Evolutionary conservation across 176 grass and related monocot genomes (phyloP).

Genomic region (Aegilops bicornis): DNA sequence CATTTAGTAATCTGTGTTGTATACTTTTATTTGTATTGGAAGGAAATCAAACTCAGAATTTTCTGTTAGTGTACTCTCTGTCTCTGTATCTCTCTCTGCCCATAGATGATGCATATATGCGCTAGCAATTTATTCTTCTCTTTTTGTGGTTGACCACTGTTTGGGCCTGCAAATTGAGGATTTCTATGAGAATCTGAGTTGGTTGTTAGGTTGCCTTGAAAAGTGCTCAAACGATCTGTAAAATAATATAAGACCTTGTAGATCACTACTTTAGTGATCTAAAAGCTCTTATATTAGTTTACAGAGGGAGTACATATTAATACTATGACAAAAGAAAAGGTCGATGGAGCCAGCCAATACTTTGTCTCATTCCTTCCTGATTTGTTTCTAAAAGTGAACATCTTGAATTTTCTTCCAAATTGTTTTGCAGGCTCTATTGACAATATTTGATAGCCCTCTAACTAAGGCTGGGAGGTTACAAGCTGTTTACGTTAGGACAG

Average conservation of each 20-base stretch:
- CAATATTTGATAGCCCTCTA: conserved; percentile 94
- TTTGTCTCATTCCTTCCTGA: too few relatives aligned
- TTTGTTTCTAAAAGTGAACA: too few relatives aligned
- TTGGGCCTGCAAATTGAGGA: not conserved
- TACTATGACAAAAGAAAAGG: too few relatives aligned
- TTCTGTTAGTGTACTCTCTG: too few relatives aligned
- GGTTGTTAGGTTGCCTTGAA: not conserved
- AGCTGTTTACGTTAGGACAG: conserved; percentile 92
- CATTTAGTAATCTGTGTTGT: not conserved
- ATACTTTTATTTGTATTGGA: not conserved
- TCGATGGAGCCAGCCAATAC: too few relatives aligned
- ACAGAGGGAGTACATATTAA: not conserved
- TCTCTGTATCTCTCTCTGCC: too few relatives aligned
- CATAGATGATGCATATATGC: too few relatives aligned
- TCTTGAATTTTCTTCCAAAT: not conserved
- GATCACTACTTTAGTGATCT: too few relatives aligned
- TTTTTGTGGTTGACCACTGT: not conserved
- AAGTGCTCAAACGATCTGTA: too few relatives aligned
- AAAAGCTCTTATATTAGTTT: too few relatives aligned
- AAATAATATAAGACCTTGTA: too few relatives aligned
- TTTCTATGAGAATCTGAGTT: not conserved
- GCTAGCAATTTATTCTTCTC: too few relatives aligned
- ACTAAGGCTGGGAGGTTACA: conserved; percentile 91
- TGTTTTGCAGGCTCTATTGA: conserved; percentile 65
- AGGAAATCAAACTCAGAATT: not conserved